Percentiles rank a stretch among this genome's conserved stretches.
phyloP scores from a whole-genome alignment of 2,329 filamentous ascomycete species.

The Aspergillus japonicus region DNA sequence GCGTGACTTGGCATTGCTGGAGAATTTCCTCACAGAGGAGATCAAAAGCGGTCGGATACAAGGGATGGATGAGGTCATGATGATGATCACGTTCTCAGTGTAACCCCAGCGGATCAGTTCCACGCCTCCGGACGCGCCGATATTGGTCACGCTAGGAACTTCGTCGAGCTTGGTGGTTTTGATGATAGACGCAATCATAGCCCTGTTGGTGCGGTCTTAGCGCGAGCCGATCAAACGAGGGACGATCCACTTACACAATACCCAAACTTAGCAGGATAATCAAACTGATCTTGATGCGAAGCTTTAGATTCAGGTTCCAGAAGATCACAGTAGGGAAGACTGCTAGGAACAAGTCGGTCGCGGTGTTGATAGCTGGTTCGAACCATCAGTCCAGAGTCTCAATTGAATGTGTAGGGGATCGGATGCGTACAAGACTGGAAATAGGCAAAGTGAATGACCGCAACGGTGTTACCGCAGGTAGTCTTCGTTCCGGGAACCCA shows the following conservation, averaged over 20 bases:
- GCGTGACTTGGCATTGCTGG: constrained; percentile 23
- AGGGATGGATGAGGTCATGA: constrained; percentile 33
- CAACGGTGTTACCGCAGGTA: constrained; percentile 22
- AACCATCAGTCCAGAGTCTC: background rate
- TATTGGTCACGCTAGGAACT: constrained; percentile 29
- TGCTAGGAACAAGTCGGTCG: constrained; percentile 30
- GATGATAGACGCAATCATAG: constrained; percentile 34
- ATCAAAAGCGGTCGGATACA: constrained; percentile 32
- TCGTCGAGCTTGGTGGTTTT: constrained; percentile 29
- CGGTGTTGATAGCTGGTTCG: constrained; percentile 26
- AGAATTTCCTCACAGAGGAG: constrained; percentile 32
- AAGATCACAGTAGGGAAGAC: constrained; percentile 31
- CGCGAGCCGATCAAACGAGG: background rate
- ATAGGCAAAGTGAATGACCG: constrained; percentile 30
- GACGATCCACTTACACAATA: constrained; percentile 22
- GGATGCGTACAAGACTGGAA: constrained; percentile 27
- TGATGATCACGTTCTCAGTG: constrained; percentile 30
- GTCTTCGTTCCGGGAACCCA: constrained; percentile 27
- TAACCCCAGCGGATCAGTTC: constrained; percentile 33
- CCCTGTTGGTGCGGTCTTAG: constrained; percentile 16
- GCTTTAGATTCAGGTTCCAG: constrained; percentile 32
- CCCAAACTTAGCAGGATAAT: constrained; percentile 29
- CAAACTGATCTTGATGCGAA: constrained; percentile 29
- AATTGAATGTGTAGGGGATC: background rate
- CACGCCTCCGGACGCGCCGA: constrained; percentile 24